Evolutionary conservation across 2,329 filamentous ascomycete genomes (phyloP).

Genomic region (Ascochyta fabae): DNA sequence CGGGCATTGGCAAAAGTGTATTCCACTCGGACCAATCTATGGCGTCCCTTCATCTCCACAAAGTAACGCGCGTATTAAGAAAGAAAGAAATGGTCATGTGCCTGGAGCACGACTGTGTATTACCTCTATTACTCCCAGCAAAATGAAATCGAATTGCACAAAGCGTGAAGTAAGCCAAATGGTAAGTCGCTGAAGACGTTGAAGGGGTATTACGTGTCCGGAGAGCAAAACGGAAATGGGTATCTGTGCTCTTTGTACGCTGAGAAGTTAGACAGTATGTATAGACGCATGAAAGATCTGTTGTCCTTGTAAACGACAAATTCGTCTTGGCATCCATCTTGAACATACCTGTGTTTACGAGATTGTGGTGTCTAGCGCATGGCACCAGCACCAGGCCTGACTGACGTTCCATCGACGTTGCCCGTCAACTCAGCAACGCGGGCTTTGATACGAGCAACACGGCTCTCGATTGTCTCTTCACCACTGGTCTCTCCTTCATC

Average conservation of each 20-base stretch:
- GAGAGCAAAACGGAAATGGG: conserved; percentile 34
- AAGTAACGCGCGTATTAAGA: conserved; percentile 8
- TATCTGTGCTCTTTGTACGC: conserved; percentile 31
- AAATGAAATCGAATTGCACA: conserved; percentile 13
- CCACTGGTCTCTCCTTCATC: conserved; percentile 92
- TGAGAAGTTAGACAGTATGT: conserved; percentile 28
- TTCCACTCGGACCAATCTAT: not conserved
- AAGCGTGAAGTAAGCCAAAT: not conserved
- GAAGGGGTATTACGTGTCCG: conserved; percentile 37
- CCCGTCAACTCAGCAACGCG: conserved; percentile 92
- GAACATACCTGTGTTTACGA: conserved; percentile 7
- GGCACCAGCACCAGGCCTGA: conserved; percentile 15
- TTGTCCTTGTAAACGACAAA: not conserved
- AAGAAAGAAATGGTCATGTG: not conserved
- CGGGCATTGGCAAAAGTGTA: conserved; percentile 7
- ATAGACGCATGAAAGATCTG: conserved; percentile 7
- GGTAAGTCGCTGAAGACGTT: conserved; percentile 7
- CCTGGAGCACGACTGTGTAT: not conserved
- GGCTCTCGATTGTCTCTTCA: conserved; percentile 96
- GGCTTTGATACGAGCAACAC: conserved; percentile 96
- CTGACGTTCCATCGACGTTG: conserved; percentile 40
- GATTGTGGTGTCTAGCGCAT: not conserved
- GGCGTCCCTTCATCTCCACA: not conserved
- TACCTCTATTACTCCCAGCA: conserved; percentile 18
- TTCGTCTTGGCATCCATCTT: not conserved